These are phyloP conservation scores for Tylopilus sp. DNA, from an alignment of 768 basidiomycete genomes.

Conservation along the genomic window DNA sequence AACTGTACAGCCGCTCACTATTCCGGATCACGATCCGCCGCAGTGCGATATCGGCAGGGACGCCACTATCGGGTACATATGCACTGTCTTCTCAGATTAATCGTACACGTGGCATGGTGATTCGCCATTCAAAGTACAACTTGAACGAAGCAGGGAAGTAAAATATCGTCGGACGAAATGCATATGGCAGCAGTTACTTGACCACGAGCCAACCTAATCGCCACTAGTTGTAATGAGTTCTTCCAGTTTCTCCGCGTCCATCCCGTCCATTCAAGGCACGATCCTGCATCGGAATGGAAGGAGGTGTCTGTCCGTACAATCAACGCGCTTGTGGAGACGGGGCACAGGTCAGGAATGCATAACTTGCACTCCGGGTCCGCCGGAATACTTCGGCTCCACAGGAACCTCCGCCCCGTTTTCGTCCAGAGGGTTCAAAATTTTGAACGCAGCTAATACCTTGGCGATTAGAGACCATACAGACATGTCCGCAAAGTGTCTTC, in stretches of 20 bases:
- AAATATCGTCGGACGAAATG: too few relatives aligned
- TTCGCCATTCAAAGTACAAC: too few relatives aligned
- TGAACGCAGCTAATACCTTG: constrained; percentile 10
- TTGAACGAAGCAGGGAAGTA: too few relatives aligned
- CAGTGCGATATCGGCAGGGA: too few relatives aligned
- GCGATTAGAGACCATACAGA: constrained; percentile 11
- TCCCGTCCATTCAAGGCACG: neutral
- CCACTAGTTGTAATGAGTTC: neutral
- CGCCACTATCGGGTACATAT: too few relatives aligned
- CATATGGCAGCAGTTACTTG: too few relatives aligned
- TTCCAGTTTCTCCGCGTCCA: neutral
- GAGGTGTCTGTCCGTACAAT: neutral
- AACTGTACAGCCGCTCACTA: too few relatives aligned
- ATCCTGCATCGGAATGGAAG: neutral
- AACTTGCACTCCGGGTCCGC: neutral
- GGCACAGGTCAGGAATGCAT: neutral
- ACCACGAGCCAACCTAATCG: too few relatives aligned
- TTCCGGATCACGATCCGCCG: too few relatives aligned
- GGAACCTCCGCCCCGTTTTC: neutral
- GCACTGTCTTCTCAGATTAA: too few relatives aligned
- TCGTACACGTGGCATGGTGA: too few relatives aligned
- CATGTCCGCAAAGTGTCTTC: constrained; percentile 18
- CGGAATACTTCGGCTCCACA: neutral
- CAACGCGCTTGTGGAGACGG: neutral
- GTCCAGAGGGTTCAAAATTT: neutral